Base-by-base conservation (phyloP, 2,329 filamentous ascomycete genomes). In the Waltergamsia citrina region DNA sequence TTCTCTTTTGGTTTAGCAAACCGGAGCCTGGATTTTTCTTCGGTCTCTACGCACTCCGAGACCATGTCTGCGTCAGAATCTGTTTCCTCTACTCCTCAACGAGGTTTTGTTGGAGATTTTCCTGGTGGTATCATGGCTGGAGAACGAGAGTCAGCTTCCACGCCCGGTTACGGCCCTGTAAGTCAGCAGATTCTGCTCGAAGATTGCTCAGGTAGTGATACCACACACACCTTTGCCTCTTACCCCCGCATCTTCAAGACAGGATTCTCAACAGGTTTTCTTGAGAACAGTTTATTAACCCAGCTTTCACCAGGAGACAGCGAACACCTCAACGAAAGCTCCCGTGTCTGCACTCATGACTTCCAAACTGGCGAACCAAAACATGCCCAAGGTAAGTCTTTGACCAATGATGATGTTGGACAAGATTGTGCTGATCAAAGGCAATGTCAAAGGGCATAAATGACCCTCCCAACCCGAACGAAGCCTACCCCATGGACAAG, bases 401-500 rank as follows among this genome's bases (percentile, higher is more conserved):
- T n/a, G n/a, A n/a, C 45, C 45, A 10, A 15, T 9, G 7, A 24
- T 22, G 4, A 24, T 37, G 20, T 20, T 20, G n/a, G n/a, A n/a
- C 46, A n/a, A 15, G 12, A 20, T 33, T 2, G 59, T 44, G 23
- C 43, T 51, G 47, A 49, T 52, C 65, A 60, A 67, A 64, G 57
- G 57, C 62, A 21, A 26, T 19, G 17, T 9, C 23, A 45, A 64
- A 72, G 60, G 53, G 60, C 33, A 64, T 49, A 40, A 63, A 68
- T 44, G 65, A 71, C 22, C 29, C 48, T 4, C 45, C 52, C 8
- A 49, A 47, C 6, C 41, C 52, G 9, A 41, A 49, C 30, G 66
- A 69, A 26, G 42, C 57, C 20, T 70, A 66, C 36, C 65, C 69
- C 7, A 76, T 88, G 66, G 84, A 92, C 47, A 78, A 78, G 39